phyloP scores from a whole-genome alignment of 148 eudicot species.

The Rhododendron simsii region DNA sequence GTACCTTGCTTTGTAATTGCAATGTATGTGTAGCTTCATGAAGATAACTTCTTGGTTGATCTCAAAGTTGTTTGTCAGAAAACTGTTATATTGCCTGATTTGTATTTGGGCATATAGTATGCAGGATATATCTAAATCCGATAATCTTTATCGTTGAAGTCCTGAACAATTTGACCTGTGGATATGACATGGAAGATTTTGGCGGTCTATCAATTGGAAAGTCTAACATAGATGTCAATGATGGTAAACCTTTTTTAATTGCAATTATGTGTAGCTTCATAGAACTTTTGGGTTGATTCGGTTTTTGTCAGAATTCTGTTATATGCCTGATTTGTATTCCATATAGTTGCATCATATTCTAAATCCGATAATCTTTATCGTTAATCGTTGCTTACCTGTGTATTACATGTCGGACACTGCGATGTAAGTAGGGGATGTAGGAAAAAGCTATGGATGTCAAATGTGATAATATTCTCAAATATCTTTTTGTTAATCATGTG shows the following conservation, averaged over 20 bases:
- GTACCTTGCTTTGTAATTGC: too few species aligned
- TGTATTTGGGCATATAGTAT: too few species aligned
- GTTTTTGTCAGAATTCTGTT: not conserved
- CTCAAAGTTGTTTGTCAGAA: too few species aligned
- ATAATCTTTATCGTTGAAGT: too few species aligned
- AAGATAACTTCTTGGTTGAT: too few species aligned
- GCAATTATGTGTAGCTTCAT: not conserved
- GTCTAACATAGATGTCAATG: constrained; percentile 25
- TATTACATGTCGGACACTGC: not conserved
- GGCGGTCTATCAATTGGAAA: constrained; percentile 32
- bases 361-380: not conserved
- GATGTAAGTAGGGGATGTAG: not conserved
- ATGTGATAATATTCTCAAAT: not conserved
- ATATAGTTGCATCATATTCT: not conserved
- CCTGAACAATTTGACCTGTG: constrained; percentile 66
- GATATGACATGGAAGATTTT: constrained; percentile 89
- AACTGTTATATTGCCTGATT: too few species aligned
- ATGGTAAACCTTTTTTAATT: constrained; percentile 7
- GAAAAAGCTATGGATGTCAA: not conserved
- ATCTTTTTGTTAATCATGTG: not conserved
- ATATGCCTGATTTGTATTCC: not conserved
- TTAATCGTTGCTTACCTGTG: not conserved
- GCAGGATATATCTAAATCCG: too few species aligned
- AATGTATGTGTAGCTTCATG: too few species aligned
- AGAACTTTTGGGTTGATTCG: not conserved